phyloP scores from a whole-genome alignment of 2,329 filamentous ascomycete genomes.

The Aspergillus sp. region DNA sequence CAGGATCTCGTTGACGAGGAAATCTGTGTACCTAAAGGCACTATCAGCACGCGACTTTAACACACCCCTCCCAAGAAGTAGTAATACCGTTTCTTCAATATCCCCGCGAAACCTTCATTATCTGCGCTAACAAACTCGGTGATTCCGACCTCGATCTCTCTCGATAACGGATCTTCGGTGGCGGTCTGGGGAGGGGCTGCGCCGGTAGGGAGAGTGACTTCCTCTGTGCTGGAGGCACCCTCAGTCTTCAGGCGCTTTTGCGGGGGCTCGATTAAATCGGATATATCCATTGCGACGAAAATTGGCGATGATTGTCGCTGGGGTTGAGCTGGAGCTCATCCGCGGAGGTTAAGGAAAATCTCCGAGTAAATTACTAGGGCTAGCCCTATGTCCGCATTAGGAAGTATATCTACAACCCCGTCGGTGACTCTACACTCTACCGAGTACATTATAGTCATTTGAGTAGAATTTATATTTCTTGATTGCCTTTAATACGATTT shows the following conservation, averaged over 20 bases:
- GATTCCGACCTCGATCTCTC: constrained; percentile 58
- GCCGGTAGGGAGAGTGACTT: constrained; percentile 16
- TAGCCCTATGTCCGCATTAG: constrained; percentile 29
- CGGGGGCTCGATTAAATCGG: constrained; percentile 34
- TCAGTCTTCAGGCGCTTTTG: constrained; percentile 38
- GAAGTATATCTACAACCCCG: constrained; percentile 12
- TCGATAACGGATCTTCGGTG: constrained; percentile 32
- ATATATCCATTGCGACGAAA: constrained; percentile 28
- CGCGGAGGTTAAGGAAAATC: constrained; percentile 16
- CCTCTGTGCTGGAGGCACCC: constrained; percentile 18
- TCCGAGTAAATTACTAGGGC: constrained; percentile 17
- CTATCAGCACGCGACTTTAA: neutral
- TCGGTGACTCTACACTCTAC: no score
- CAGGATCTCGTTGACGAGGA: constrained; percentile 85
- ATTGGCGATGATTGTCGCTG: constrained; percentile 8
- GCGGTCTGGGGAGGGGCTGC: constrained; percentile 12
- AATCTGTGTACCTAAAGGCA: constrained; percentile 75
- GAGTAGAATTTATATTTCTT: no score
- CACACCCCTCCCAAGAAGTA: neutral
- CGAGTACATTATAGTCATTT: no score
- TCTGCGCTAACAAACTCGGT: constrained; percentile 60
- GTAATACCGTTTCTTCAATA: constrained; percentile 64
- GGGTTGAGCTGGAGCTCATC: constrained; percentile 10
- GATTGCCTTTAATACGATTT: no score
- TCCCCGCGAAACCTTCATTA: constrained; percentile 61